phyloP scores from a whole-genome alignment of 768 basidiomycete species.

The Termitomyces sp. region DNA sequence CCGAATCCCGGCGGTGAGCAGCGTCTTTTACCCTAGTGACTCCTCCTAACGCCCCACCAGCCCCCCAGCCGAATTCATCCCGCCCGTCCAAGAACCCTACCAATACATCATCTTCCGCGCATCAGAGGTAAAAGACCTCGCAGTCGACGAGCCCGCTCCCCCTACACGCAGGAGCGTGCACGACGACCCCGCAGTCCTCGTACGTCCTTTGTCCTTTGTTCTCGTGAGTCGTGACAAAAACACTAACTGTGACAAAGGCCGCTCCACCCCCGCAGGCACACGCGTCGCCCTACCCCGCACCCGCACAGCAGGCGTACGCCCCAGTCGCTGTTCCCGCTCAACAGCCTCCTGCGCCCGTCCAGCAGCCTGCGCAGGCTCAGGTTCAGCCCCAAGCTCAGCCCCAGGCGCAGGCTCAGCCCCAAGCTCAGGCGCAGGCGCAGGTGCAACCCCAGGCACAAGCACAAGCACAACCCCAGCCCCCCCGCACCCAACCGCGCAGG shows the following conservation, averaged over 20 bases:
- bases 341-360: neutral
- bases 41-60: too few relatives aligned
- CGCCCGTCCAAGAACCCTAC: constrained; percentile 81
- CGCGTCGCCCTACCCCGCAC: constrained; percentile 13
- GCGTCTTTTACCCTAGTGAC: too few relatives aligned
- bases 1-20: constrained; percentile 76
- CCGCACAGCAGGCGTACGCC: neutral
- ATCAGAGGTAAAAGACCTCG: constrained; percentile 86
- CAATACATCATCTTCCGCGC: constrained; percentile 91
- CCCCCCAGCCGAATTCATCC: constrained; percentile 75
- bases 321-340: too few relatives aligned
- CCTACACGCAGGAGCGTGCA: constrained; percentile 58
- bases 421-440: constrained; percentile 15
- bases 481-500: neutral
- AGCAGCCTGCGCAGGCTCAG: constrained; percentile 15
- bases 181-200: constrained; percentile 83
- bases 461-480: too few relatives aligned
- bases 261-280: constrained; percentile 15
- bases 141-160: constrained; percentile 66
- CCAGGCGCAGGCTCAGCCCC: constrained; percentile 1
- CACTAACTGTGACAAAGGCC: constrained; percentile 5
- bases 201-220: constrained; percentile 1
- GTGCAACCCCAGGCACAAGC: neutral
- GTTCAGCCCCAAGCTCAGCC: constrained; percentile 12
- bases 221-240: too few relatives aligned